Base-by-base conservation (phyloP, 2,329 filamentous ascomycete genomes). In the Penicillium verrucosum region DNA sequence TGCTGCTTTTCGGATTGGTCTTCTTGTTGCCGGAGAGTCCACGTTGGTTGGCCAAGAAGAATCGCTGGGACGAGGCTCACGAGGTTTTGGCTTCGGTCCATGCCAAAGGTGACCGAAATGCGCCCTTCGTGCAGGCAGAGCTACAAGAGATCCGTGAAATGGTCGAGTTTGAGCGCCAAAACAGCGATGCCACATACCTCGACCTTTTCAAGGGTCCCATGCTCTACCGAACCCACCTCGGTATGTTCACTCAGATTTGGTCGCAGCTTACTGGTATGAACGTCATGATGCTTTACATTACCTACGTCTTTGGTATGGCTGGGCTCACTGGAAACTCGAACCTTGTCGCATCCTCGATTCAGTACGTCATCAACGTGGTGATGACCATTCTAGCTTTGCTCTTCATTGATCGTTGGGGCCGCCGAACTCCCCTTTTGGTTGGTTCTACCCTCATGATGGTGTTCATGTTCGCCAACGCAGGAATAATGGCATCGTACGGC, bases 381-480 rank as follows among this genome's bases (percentile, higher is more conserved):
- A 89, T 90, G 85, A 93, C 90, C 0, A 71, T 92, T 8, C 88
- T 89, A 0, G 89, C 89, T 1, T 80, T 93, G n/a, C 71, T 92
- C 42, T 92, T 80, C 76, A 82, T 92, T 65, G 89, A 94, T 64
- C 80, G 81, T 56, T 89, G 87, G 85, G 90, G 90, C 45, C 89
- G 89, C 60, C 89, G 88, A 40, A 78, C 78, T 4, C 84, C 87
- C 3, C 79, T 90, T 27, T 76, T 90, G 18, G 64, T 85, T 27
- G 88, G 88, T 40, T 83, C 86, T 3, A 75, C 82, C 29, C 75
- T 88, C 52, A 90, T 90, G 87, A 68, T 72, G 61, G 73, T 62
- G 25, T 73, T 66, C 50, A 70, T 79, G 65, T 78, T 73, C 56
- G 69, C 72, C 61, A 78, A 78, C 48, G 77, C 67, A 30, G 76